Conservation (phyloP, 192 early-diverging fungal genomes). For the Coemansia sp. region DNA sequence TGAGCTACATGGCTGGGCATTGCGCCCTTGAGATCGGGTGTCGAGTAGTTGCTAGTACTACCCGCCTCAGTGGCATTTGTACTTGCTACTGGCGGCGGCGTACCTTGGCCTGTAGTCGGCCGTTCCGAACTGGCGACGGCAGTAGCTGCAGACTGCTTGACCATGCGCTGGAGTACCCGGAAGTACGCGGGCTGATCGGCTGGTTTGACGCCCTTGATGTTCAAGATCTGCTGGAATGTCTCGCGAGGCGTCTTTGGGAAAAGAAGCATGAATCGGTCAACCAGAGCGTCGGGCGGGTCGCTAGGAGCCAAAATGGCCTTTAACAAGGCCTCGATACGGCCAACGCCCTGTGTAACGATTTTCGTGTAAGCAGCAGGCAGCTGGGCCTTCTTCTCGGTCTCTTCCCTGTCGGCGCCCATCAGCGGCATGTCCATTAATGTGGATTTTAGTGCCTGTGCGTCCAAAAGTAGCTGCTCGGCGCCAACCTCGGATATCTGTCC, state of each 20-base stretch:
- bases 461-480: conserved; percentile 94
- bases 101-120: background rate
- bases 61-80: background rate
- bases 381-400: conserved; percentile 5
- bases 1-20: conserved; percentile 12
- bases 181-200: conserved; percentile 60
- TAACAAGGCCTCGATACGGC: conserved; percentile 83
- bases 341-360: conserved; percentile 79
- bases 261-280: conserved; percentile 89
- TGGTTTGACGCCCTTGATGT: conserved; percentile 77
- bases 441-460: conserved; percentile 92
- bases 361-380: conserved; percentile 70
- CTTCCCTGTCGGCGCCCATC: conserved; percentile 59
- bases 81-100: background rate
- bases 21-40: conserved; percentile 14
- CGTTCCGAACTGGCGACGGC: background rate
- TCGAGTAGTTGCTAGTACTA: conserved; percentile 3
- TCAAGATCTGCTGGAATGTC: conserved; percentile 80
- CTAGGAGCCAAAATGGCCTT: conserved; percentile 87
- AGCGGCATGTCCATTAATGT: conserved; percentile 75
- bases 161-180: conserved; percentile 17
- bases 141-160: background rate
- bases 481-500: conserved; percentile 90
- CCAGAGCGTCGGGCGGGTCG: conserved; percentile 82
- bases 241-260: conserved; percentile 70